A percentile compares a stretch with the other conserved stretches of the same genome.
Evolutionary conservation across 2,329 filamentous ascomycete genomes (phyloP).

Genomic region (Microdochium nivale): DNA sequence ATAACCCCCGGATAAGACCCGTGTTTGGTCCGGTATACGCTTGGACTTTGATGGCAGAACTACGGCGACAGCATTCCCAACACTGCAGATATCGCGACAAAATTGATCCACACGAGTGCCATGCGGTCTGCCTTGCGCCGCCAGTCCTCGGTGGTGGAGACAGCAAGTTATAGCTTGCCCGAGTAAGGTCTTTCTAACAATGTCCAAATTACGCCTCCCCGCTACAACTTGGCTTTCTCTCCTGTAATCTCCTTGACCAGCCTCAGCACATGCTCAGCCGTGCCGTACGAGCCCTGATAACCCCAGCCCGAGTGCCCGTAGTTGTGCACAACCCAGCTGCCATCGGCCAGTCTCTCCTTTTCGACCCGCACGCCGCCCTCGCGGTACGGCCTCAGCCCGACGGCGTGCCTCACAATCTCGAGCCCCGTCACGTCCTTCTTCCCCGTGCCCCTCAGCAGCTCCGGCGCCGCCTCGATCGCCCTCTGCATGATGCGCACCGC

Average conservation of each 20-base stretch:
- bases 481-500: constrained; percentile 78
- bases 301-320: constrained; percentile 77
- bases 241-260: constrained; percentile 54
- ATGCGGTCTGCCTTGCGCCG: no score
- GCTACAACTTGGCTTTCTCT: constrained; percentile 11
- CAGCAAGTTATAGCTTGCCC: no score
- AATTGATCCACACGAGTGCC: no score
- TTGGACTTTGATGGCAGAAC: no score
- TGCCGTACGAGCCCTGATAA: constrained; percentile 62
- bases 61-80: no score
- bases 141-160: no score
- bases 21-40: no score
- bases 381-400: constrained; percentile 71
- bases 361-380: constrained; percentile 69
- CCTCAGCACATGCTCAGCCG: constrained; percentile 55
- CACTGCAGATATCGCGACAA: no score
- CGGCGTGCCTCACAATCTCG: constrained; percentile 70
- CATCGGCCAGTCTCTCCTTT: constrained; percentile 52
- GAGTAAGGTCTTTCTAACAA: no score
- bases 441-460: constrained; percentile 35
- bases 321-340: constrained; percentile 65
- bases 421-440: constrained; percentile 65
- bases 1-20: no score
- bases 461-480: constrained; percentile 55
- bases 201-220: no score